Evolutionary conservation across 1,284 basidiomycete genomes (phyloP), one percentile per base, ranked within the genome.

Genomic region (Apiotrichum laibachii): DNA sequence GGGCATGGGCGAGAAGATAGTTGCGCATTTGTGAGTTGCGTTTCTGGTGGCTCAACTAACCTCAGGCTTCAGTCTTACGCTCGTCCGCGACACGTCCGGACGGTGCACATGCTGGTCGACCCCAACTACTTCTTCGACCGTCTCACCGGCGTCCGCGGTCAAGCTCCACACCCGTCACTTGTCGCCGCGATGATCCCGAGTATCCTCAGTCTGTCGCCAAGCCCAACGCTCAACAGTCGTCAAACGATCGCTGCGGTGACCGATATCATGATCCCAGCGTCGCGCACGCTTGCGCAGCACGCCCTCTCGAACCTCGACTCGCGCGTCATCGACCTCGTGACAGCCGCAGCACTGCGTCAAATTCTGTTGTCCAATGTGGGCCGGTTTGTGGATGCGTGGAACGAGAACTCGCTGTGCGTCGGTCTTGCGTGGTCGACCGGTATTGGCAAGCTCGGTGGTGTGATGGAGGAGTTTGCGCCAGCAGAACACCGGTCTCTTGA

Each of bases 311-410:
- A 56, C 19, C 60, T 67, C 26, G 72, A 77, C 46, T 53, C 63
- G 2, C 64, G 72, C 2, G 46, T 73, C 5, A 50, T 77, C 33
- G 77, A 79, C 49, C 50, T 71, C 16, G 64, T 74, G 10, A 64
- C 69, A 5, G 70, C 69, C 0, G 65, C 64, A 10, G 52, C 55
- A 2, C 60, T 76, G 9, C 62, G 74, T 0, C 26, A 31, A 31
- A 31, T 61, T 69, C 1, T 56, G 60, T 15, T 50, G 56, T 5
- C 59, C 16, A 65, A 65, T n/a, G 47, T 67, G 9, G 71, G 71
- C 1, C 63, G 69, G 26, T 67, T 71, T 31, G 60, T 76, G 7
- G 76, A 77, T 53, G 71, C 67, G 3, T 75, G 71, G 73, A 66
- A 61, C 12, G 72, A 77, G 33, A 59, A 53, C 16, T 54, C 61